Percentiles rank a stretch among this genome's conserved stretches.
Evolutionary conservation across 495 filamentous ascomycete genomes (phyloP).

Genomic region (Penicillium odoratum): DNA sequence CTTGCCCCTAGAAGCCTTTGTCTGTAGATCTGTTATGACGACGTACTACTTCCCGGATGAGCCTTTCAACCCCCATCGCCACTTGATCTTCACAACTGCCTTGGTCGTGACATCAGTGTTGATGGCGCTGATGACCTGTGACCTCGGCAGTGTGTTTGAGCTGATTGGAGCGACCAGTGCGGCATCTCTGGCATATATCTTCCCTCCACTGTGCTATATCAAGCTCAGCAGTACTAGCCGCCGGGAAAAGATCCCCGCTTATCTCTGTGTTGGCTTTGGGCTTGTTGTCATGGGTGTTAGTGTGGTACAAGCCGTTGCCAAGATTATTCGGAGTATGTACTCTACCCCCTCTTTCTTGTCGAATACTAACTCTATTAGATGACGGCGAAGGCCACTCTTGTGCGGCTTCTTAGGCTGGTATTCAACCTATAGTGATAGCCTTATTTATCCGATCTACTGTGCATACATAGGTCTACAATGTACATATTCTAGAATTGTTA

Average conservation of each 20-base stretch:
- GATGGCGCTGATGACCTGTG: slow-evolving; percentile 80
- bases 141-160: slow-evolving; percentile 92
- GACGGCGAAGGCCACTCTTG: slow-evolving; percentile 16
- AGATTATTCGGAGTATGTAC: slow-evolving; percentile 56
- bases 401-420: slow-evolving; percentile 8
- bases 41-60: slow-evolving; percentile 87
- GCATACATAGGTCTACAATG: neutral
- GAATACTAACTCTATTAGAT: slow-evolving; percentile 8
- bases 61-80: slow-evolving; percentile 77
- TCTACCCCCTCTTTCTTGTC: neutral
- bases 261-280: slow-evolving; percentile 72
- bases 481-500: neutral
- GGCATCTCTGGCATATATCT: slow-evolving; percentile 89
- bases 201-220: slow-evolving; percentile 93
- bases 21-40: slow-evolving; percentile 94
- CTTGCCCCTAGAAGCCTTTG: slow-evolving; percentile 91
- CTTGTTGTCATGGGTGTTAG: slow-evolving; percentile 81
- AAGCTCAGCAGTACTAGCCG: slow-evolving; percentile 71
- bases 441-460: neutral
- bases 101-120: slow-evolving; percentile 79
- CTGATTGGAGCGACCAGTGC: slow-evolving; percentile 93
- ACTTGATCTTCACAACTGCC: slow-evolving; percentile 78
- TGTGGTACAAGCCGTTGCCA: slow-evolving; percentile 68
- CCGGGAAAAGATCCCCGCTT: slow-evolving; percentile 73
- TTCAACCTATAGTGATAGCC: neutral